A percentile compares a stretch with the other conserved stretches of the same genome.
Conservation (phyloP, 2,329 filamentous ascomycete genomes). For the Aspergillus carbonarius region DNA sequence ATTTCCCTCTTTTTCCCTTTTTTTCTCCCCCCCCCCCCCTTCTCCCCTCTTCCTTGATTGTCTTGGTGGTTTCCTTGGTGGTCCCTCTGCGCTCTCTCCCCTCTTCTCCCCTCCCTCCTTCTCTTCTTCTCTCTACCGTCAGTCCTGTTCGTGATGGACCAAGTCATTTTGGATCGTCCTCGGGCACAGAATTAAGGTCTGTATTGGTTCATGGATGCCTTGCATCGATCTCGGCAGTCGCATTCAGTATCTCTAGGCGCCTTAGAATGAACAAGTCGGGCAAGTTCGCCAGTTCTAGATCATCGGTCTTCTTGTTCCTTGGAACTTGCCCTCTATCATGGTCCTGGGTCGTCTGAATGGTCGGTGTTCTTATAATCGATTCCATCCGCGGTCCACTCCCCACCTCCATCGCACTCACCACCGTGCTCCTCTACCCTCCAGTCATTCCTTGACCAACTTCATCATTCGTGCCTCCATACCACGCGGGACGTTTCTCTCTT, state of each 20-base stretch:
- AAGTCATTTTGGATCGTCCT: background rate
- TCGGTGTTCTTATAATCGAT: conserved; percentile 1
- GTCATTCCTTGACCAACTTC: conserved; percentile 1
- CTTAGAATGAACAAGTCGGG: background rate
- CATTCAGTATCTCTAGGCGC: background rate
- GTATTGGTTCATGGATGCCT: conserved; percentile 6
- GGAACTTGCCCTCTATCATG: background rate
- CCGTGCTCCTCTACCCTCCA: background rate
- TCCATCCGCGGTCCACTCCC: background rate
- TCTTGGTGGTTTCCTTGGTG: conserved; percentile 3
- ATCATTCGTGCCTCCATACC: background rate
- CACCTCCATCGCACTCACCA: background rate
- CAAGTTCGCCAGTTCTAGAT: background rate
- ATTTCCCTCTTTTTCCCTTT: background rate
- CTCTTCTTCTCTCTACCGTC: background rate
- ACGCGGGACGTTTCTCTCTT: conserved; percentile 2
- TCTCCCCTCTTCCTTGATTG: conserved; percentile 2
- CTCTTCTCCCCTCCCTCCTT: background rate
- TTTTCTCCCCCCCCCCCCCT: conserved; percentile 1
- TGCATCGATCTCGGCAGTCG: background rate
- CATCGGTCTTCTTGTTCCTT: background rate
- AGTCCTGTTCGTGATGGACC: conserved; percentile 3
- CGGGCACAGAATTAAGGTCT: background rate
- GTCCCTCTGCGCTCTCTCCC: background rate
- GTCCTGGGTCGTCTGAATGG: background rate